Percentiles rank a stretch among this genome's conserved stretches.
phyloP scores from a whole-genome alignment of 257 asterid species.

The Henckelia pumila region DNA sequence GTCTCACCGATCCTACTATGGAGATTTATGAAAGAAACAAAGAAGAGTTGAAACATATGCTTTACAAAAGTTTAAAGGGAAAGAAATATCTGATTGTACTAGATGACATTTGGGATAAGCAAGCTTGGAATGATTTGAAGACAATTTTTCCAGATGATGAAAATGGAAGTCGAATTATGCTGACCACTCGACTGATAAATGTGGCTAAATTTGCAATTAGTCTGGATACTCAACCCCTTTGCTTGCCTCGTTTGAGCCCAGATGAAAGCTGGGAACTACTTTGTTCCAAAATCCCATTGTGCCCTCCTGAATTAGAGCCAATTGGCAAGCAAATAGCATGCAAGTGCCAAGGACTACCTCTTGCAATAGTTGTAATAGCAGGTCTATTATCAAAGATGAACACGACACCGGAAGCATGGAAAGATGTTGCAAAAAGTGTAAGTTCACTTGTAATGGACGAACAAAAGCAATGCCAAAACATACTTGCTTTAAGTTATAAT shows the following conservation, averaged over 20 bases:
- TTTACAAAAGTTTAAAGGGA: slow-evolving; percentile 20
- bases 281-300: slow-evolving; percentile 14
- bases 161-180: no score
- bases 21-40: not conserved
- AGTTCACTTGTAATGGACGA: slow-evolving; percentile 20
- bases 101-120: slow-evolving; percentile 35
- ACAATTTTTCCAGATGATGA: not conserved
- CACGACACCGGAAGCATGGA: slow-evolving; percentile 17
- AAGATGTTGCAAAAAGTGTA: slow-evolving; percentile 17
- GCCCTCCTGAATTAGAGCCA: slow-evolving; percentile 16
- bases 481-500: slow-evolving; percentile 27
- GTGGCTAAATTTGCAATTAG: not conserved
- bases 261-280: slow-evolving; percentile 32
- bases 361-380: slow-evolving; percentile 25
- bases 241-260: slow-evolving; percentile 8
- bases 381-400: slow-evolving; percentile 27
- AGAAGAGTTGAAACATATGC: slow-evolving; percentile 19
- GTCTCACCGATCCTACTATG: not conserved
- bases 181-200: slow-evolving; percentile 23
- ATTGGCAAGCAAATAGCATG: slow-evolving; percentile 27
- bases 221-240: not conserved
- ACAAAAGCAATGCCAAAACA: slow-evolving; percentile 5
- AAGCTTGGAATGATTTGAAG: slow-evolving; percentile 18
- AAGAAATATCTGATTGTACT: slow-evolving; percentile 28
- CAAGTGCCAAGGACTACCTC: slow-evolving; percentile 34